phyloP scores from a whole-genome alignment of 805 yeast species.

The Saccharomyces cerevisiae region DNA sequence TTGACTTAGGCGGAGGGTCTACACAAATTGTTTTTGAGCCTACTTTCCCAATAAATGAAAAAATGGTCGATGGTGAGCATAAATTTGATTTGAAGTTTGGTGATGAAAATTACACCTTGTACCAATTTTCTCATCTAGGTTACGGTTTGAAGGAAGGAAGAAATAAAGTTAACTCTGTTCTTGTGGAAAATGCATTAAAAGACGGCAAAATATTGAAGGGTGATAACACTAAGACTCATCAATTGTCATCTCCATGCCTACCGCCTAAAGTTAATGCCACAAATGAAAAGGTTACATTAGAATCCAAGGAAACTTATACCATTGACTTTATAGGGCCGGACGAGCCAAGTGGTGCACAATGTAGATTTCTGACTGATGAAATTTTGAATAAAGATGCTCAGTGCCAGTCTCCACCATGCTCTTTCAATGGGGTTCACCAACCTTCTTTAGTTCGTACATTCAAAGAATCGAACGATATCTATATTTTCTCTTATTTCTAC shows the following conservation, averaged over 20 bases:
- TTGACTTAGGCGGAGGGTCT: conserved; percentile 97
- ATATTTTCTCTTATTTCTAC: conserved; percentile 87
- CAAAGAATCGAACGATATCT: conserved; percentile 66
- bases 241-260: conserved; percentile 73
- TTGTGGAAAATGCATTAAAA: conserved; percentile 46
- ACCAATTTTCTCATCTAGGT: conserved; percentile 92
- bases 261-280: conserved; percentile 66
- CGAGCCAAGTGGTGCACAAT: conserved; percentile 66
- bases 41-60: conserved; percentile 48
- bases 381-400: conserved; percentile 74
- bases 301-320: conserved; percentile 38
- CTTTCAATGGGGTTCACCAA: conserved; percentile 95
- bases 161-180: conserved; percentile 61
- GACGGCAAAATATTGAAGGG: conserved; percentile 33
- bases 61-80: conserved; percentile 81
- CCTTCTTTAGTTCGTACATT: conserved; percentile 81
- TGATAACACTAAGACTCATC: conserved; percentile 35
- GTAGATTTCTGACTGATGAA: conserved; percentile 75
- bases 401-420: conserved; percentile 75
- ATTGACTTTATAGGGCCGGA: conserved; percentile 58
- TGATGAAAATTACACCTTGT: conserved; percentile 65
- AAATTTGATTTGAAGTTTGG: conserved; percentile 77
- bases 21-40: conserved; percentile 99
- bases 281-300: conserved; percentile 52
- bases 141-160: conserved; percentile 95